A percentile compares a stretch with the other conserved stretches of the same genome.
Conservation (phyloP, 2,329 filamentous ascomycete species). For the Aspergillus glaucus region DNA sequence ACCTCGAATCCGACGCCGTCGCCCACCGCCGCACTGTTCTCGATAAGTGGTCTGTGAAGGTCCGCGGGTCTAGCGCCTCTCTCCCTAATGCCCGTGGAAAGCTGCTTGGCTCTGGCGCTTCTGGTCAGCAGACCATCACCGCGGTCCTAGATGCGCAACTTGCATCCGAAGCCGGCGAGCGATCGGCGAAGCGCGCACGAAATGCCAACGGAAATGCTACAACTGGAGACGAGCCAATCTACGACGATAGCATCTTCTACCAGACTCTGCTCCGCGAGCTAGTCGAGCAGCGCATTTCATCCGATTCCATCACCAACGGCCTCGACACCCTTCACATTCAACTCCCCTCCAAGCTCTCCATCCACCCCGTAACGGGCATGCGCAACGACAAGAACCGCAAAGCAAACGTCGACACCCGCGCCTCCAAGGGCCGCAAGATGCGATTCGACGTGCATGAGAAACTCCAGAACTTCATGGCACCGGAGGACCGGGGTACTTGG, state of each 20-base stretch:
- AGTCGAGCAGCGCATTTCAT: constrained; percentile 74
- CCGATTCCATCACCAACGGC: constrained; percentile 42
- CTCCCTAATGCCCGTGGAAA: constrained; percentile 54
- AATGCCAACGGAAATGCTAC: constrained; percentile 6
- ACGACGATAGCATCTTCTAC: constrained; percentile 94
- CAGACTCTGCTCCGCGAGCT: constrained; percentile 87
- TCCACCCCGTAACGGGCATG: constrained; percentile 39
- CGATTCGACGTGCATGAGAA: constrained; percentile 95
- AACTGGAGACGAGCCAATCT: constrained; percentile 52
- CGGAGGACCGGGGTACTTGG: constrained; percentile 76
- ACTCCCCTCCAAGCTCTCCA: constrained; percentile 30
- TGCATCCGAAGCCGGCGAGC: constrained; percentile 32
- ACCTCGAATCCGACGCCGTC: constrained; percentile 55
- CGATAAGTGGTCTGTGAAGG: constrained; percentile 85
- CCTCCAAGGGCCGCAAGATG: constrained; percentile 91
- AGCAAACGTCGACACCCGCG: constrained; percentile 75
- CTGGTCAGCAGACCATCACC: constrained; percentile 47
- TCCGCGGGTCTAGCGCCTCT: constrained; percentile 49
- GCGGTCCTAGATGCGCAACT: constrained; percentile 40
- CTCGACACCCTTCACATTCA: constrained; percentile 31
- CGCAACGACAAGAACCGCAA: constrained; percentile 63
- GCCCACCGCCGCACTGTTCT: constrained; percentile 64
- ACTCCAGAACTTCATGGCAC: constrained; percentile 95
- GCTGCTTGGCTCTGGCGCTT: constrained; percentile 49
- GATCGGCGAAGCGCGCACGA: constrained; percentile 27